Evolutionary conservation across 768 basidiomycete genomes (phyloP), one percentile per base, ranked within the genome.

Genomic region (Boletus barrowsii): DNA sequence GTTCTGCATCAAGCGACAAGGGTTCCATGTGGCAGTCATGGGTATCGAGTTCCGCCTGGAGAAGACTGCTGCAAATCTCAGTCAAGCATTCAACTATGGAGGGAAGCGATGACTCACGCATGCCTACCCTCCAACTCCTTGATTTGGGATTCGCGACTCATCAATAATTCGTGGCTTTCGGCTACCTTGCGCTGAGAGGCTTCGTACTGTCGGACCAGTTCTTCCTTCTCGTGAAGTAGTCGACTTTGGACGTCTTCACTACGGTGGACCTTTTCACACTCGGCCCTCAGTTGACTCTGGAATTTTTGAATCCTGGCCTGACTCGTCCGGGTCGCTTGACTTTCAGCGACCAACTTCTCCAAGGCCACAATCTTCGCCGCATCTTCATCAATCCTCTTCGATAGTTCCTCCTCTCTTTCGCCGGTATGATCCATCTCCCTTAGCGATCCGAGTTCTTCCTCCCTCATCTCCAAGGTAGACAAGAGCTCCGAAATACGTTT

Each of bases 341-440:
- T 64, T 30, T 76, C 76, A 22, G 72, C 66, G 3, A 81, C 63
- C 67, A 81, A 68, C 42, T 66, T 69, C 63, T 87, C 83, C 52
- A 89, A 63, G 3, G 81, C 77, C 4, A 72, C 69, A 35, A 88
- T 83, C 68, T 83, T 86, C 6, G 80, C 82, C 45, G 84, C 84
- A 57, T 90, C 87, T 62, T 87, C 86, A 42, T 90, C 87, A 29
- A 90, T 82, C 58, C 88, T 76, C 67, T 78, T 75, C 65, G 85
- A 56, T 29, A 90, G 62, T 50, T 83, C 83, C 24, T 79, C 77
- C 64, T 90, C 88, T 47, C 88, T 73, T 54, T 73, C 72, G 20
- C 69, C 73, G 26, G 76, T 68, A 46, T 67, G 63, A 3, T 73
- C 80, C 22, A 69, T 63, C 9, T 67, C 73, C 62, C 64, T 73